Percentiles rank a stretch among this genome's conserved stretches.
These are phyloP conservation scores for Serendipita vermifera DNA, from an alignment of 768 basidiomycete species.

Conservation along the genomic window DNA sequence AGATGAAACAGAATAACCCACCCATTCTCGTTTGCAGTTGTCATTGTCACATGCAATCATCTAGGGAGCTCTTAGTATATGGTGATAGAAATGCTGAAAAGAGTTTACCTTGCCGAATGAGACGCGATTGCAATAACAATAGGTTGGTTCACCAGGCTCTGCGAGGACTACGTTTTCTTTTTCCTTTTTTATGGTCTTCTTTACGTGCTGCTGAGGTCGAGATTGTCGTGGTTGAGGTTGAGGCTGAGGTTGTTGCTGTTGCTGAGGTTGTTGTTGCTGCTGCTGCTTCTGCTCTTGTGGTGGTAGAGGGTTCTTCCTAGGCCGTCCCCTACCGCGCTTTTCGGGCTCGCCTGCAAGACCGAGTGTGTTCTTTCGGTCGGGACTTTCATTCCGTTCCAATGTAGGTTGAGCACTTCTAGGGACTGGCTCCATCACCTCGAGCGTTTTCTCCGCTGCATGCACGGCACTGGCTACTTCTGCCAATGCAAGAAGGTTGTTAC, in stretches of 20 bases:
- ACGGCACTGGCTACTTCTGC: neutral
- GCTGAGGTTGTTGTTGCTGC: conserved; percentile 6
- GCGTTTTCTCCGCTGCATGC: conserved; percentile 1
- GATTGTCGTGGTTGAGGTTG: neutral
- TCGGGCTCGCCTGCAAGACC: neutral
- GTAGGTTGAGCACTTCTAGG: neutral
- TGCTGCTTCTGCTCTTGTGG: neutral
- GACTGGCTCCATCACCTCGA: neutral
- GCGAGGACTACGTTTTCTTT: neutral
- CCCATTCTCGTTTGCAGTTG: conserved; percentile 11
- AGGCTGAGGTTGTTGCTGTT: neutral
- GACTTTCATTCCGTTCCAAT: neutral
- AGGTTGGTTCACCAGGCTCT: conserved; percentile 1
- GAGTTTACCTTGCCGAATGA: conserved; percentile 10
- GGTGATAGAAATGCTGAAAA: neutral
- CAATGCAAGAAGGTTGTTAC: neutral
- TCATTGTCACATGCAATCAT: conserved; percentile 12
- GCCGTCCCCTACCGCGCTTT: neutral
- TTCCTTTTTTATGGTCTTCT: neutral
- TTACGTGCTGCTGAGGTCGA: neutral
- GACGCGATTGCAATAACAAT: conserved; percentile 11
- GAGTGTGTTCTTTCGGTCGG: neutral
- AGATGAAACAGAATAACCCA: neutral
- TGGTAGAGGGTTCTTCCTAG: neutral
- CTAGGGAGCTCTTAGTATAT: neutral